Percentiles rank a stretch among this genome's conserved stretches.
These are phyloP conservation scores for Coemansia sp. DNA, from an alignment of 192 early-diverging fungal species.

Conservation along the genomic window DNA sequence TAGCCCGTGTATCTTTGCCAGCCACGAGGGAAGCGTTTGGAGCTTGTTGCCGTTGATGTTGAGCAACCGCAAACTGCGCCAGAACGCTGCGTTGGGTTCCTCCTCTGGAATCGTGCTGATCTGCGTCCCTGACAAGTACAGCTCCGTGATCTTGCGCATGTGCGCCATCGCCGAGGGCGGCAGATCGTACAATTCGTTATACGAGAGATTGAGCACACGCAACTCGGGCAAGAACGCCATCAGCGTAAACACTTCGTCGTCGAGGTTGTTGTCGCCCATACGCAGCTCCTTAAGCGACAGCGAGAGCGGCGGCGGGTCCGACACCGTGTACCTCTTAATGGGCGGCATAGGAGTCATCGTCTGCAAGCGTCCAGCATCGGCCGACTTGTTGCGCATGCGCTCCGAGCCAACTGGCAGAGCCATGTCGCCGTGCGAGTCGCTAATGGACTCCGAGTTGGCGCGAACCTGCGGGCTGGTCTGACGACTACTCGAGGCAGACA, in stretches of 20 bases:
- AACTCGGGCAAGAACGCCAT: slow-evolving; percentile 75
- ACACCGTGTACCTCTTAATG: slow-evolving; percentile 46
- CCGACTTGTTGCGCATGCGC: slow-evolving; percentile 42
- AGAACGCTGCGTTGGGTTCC: slow-evolving; percentile 68
- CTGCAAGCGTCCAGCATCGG: slow-evolving; percentile 34
- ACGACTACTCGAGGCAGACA: slow-evolving; percentile 31
- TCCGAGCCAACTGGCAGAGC: not conserved
- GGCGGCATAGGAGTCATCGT: slow-evolving; percentile 25
- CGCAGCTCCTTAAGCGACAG: slow-evolving; percentile 62
- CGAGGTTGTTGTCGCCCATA: slow-evolving; percentile 82
- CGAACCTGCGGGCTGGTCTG: slow-evolving; percentile 43
- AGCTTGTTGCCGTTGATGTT: slow-evolving; percentile 91
- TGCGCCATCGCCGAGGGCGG: slow-evolving; percentile 72
- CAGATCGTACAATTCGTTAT: slow-evolving; percentile 78
- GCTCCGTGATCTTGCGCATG: slow-evolving; percentile 67
- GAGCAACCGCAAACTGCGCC: slow-evolving; percentile 67
- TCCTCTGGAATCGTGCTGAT: slow-evolving; percentile 82
- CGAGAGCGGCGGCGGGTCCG: slow-evolving; percentile 58
- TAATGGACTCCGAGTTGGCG: slow-evolving; percentile 23
- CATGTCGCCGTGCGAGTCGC: slow-evolving; percentile 4
- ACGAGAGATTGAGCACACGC: slow-evolving; percentile 77
- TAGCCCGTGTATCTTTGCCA: slow-evolving; percentile 82
- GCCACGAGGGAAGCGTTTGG: slow-evolving; percentile 84
- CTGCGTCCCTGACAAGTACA: slow-evolving; percentile 84
- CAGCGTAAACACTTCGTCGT: slow-evolving; percentile 76